These are phyloP conservation scores for Phlegmacium glaucopus DNA, from an alignment of 768 basidiomycete species.

Conservation along the genomic window DNA sequence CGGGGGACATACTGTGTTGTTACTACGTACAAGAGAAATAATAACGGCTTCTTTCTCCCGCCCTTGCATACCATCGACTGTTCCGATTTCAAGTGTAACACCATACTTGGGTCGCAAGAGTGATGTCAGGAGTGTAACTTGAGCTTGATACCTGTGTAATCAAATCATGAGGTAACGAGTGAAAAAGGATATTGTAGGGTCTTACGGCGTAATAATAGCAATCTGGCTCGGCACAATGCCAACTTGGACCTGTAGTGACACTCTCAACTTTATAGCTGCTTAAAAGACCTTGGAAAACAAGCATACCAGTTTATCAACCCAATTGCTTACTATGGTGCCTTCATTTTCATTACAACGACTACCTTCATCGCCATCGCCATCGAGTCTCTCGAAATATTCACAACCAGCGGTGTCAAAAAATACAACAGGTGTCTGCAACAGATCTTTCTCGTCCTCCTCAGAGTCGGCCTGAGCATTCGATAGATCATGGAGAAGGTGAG, in stretches of 20 bases:
- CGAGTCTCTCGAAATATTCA: slow-evolving; percentile 85
- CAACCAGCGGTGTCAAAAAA: slow-evolving; percentile 96
- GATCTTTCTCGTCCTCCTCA: slow-evolving; percentile 71
- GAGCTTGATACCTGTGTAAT: slow-evolving; percentile 80
- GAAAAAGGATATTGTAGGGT: too few species aligned
- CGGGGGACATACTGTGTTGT: slow-evolving; percentile 56
- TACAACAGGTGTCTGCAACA: slow-evolving; percentile 73
- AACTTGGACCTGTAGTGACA: slow-evolving; percentile 42
- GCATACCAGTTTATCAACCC: slow-evolving; percentile 75
- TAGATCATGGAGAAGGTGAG: slow-evolving; percentile 70
- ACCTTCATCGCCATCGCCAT: slow-evolving; percentile 82
- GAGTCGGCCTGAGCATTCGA: slow-evolving; percentile 46
- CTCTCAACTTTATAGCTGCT: too few species aligned
- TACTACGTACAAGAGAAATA: slow-evolving; percentile 90
- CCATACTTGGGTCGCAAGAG: slow-evolving; percentile 72
- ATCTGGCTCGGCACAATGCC: slow-evolving; percentile 72
- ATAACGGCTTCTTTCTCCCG: slow-evolving; percentile 94
- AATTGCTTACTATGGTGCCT: slow-evolving; percentile 76
- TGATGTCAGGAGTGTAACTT: slow-evolving; percentile 81
- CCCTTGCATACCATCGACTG: slow-evolving; percentile 97
- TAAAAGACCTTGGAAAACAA: too few species aligned
- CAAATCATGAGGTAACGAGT: too few species aligned
- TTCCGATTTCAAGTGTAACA: slow-evolving; percentile 78
- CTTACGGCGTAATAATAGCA: slow-evolving; percentile 83
- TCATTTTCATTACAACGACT: slow-evolving; percentile 96